Percentiles rank a stretch among this genome's conserved stretches.
Evolutionary conservation across 768 basidiomycete genomes (phyloP).

Genomic region (Tremella yokohamensis): DNA sequence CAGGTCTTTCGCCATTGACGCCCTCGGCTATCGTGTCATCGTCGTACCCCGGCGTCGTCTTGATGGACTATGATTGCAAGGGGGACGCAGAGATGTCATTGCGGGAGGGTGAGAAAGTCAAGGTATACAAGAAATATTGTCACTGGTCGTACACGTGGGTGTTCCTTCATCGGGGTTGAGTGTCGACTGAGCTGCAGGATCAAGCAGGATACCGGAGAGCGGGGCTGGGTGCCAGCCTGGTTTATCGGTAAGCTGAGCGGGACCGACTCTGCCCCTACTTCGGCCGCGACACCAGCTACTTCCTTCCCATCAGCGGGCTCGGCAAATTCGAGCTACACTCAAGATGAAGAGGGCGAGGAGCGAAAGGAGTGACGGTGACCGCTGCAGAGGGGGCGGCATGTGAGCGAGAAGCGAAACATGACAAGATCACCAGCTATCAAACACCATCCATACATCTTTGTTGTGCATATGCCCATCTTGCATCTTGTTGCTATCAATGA

Average conservation of each 20-base stretch:
- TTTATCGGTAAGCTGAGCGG: slow-evolving; percentile 76
- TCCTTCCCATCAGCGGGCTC: neutral
- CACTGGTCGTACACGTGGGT: slow-evolving; percentile 64
- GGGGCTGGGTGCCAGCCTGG: slow-evolving; percentile 99
- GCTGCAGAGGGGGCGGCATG: neutral
- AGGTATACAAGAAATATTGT: slow-evolving; percentile 96
- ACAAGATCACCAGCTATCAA: too few relatives aligned
- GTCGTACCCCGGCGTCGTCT: slow-evolving; percentile 89
- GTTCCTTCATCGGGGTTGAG: slow-evolving; percentile 2
- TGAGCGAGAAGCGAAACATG: too few relatives aligned
- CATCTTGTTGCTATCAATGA: too few relatives aligned
- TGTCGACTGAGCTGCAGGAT: slow-evolving; percentile 58
- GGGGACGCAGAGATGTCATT: slow-evolving; percentile 89
- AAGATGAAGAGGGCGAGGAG: slow-evolving; percentile 1
- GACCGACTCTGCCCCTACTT: slow-evolving; percentile 9
- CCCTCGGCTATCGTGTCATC: slow-evolving; percentile 92
- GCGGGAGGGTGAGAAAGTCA: slow-evolving; percentile 77
- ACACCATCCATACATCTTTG: too few relatives aligned
- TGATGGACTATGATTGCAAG: slow-evolving; percentile 95
- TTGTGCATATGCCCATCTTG: too few relatives aligned
- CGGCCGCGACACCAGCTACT: slow-evolving; percentile 10
- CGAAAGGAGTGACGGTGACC: neutral
- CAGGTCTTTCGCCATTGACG: slow-evolving; percentile 62
- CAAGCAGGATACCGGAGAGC: slow-evolving; percentile 85
- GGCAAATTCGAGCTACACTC: neutral